These are phyloP conservation scores for Coemansia sp. DNA, from an alignment of 192 early-diverging fungal species.

Conservation along the genomic window DNA sequence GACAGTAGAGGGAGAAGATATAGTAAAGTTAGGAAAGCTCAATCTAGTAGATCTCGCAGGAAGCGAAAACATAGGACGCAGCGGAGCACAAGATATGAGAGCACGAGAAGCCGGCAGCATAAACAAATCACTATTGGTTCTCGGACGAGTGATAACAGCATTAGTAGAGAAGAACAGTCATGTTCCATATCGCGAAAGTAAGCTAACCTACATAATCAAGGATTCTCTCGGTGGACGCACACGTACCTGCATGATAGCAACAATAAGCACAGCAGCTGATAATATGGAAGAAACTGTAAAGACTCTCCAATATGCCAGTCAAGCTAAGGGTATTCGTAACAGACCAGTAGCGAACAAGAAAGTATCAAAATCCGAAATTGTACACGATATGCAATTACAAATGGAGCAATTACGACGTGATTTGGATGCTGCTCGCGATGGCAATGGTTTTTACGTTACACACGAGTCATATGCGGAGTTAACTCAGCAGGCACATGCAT, in stretches of 20 bases:
- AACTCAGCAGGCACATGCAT: conserved; percentile 11
- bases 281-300: conserved; percentile 69
- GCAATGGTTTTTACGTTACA: conserved; percentile 79
- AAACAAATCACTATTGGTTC: conserved; percentile 74
- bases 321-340: conserved; percentile 78
- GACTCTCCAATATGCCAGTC: conserved; percentile 76
- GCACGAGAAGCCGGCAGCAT: conserved; percentile 90
- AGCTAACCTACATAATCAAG: conserved; percentile 85
- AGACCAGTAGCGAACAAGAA: conserved; percentile 72
- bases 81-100: conserved; percentile 78
- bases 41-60: conserved; percentile 97
- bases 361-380: conserved; percentile 79
- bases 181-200: conserved; percentile 81
- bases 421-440: conserved; percentile 76
- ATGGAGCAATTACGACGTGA: conserved; percentile 81
- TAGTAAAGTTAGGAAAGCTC: conserved; percentile 91
- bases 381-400: conserved; percentile 75
- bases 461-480: conserved; percentile 61
- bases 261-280: conserved; percentile 74
- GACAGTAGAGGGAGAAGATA: conserved; percentile 74
- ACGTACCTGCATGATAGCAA: conserved; percentile 95
- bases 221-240: conserved; percentile 89
- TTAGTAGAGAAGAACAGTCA: conserved; percentile 61
- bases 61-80: conserved; percentile 88
- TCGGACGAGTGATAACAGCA: conserved; percentile 71